Evolutionary conservation across 352 stramenopile genomes (phyloP).

Genomic region (Phytophthora vignae): DNA sequence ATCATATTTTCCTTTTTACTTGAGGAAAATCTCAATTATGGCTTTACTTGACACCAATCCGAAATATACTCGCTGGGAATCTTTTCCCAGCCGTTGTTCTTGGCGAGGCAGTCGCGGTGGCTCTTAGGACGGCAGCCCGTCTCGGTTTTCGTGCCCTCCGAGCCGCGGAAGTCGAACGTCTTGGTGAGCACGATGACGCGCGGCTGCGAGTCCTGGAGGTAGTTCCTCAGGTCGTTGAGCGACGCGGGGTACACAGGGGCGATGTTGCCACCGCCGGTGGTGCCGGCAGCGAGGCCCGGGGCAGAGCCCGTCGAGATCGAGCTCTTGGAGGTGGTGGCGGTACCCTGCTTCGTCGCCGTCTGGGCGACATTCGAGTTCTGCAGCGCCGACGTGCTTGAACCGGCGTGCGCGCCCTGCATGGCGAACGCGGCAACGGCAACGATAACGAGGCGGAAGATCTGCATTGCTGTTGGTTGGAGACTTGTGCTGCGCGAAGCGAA

Average conservation of each 20-base stretch:
- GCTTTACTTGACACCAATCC: too few species aligned
- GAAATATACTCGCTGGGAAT: too few species aligned
- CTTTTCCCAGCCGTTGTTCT: constrained; percentile 6
- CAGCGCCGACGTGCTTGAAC: background rate
- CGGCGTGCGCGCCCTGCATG: background rate
- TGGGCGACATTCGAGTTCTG: background rate
- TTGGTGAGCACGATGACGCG: background rate
- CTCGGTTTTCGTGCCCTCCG: background rate
- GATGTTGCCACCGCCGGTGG: background rate
- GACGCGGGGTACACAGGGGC: background rate
- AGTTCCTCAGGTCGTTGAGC: background rate
- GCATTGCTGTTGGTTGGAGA: background rate
- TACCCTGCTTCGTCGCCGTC: background rate
- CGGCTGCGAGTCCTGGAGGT: background rate
- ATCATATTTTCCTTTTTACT: too few species aligned
- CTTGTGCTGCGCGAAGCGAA: background rate
- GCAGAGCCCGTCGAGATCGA: background rate
- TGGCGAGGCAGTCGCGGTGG: too few species aligned
- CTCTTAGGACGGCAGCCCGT: background rate
- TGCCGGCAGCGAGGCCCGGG: too few species aligned
- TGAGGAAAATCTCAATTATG: too few species aligned
- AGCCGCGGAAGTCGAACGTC: background rate
- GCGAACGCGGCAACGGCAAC: background rate
- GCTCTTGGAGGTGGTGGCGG: background rate
- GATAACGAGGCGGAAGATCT: background rate